phyloP scores from a whole-genome alignment of 768 basidiomycete genomes.

The Thelephora ganbajun region DNA sequence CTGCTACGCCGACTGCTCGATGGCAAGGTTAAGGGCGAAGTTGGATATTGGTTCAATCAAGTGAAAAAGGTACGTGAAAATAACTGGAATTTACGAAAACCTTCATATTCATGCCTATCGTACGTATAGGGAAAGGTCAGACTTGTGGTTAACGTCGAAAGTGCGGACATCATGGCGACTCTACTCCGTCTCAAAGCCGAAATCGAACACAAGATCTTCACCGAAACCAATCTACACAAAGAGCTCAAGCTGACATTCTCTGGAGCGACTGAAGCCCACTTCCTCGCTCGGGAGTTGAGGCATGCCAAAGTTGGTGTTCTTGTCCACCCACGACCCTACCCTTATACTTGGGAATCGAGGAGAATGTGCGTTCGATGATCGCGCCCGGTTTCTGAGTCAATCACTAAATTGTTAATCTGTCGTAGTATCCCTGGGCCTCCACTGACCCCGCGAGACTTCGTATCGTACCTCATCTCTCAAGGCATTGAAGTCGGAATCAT shows the following conservation, averaged over 20 bases:
- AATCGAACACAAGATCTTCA: conserved; percentile 23
- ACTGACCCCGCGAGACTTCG: conserved; percentile 34
- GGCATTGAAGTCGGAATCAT: conserved; percentile 55
- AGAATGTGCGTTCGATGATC: conserved; percentile 34
- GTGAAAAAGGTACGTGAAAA: conserved; percentile 15
- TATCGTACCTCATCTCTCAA: conserved; percentile 36
- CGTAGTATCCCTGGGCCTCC: conserved; percentile 58
- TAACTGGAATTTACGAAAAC: not conserved
- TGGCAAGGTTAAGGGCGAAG: conserved; percentile 15
- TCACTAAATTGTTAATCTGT: conserved; percentile 4
- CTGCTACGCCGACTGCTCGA: conserved; percentile 52
- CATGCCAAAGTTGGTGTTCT: conserved; percentile 58
- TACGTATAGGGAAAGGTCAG: conserved; percentile 36
- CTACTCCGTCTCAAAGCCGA: conserved; percentile 47
- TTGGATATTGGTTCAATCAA: conserved; percentile 18
- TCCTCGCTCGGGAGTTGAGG: conserved; percentile 51
- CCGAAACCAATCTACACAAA: conserved; percentile 2
- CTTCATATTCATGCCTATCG: not conserved
- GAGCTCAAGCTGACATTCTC: conserved; percentile 31
- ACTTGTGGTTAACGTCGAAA: conserved; percentile 53
- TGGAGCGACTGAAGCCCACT: conserved; percentile 46
- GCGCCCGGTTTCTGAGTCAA: not conserved
- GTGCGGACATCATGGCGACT: conserved; percentile 64
- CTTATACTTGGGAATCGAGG: conserved; percentile 46
- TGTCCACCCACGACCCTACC: conserved; percentile 48